A percentile compares a stretch with the other conserved stretches of the same genome.
These are phyloP conservation scores for Peronospora tabacina DNA, from an alignment of 352 stramenopile genomes.

Conservation along the genomic window DNA sequence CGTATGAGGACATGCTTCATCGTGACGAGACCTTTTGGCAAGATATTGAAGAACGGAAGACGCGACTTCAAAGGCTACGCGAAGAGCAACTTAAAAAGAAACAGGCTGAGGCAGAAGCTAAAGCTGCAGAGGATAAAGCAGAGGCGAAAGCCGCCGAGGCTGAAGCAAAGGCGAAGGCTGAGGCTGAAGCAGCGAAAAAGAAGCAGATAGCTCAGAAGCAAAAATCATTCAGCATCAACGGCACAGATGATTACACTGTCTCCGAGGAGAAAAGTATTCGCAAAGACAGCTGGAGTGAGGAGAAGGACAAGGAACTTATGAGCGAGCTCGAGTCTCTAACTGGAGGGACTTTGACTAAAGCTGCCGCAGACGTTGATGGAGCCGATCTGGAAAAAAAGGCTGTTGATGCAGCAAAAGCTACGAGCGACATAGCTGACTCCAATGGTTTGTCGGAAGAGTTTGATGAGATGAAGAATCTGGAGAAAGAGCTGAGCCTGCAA, in stretches of 20 bases:
- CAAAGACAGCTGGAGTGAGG: slow-evolving; percentile 76
- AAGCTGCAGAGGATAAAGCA: slow-evolving; percentile 29
- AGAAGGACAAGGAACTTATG: slow-evolving; percentile 83
- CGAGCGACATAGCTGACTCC: slow-evolving; percentile 27
- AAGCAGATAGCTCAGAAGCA: slow-evolving; percentile 28
- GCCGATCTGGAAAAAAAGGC: slow-evolving; percentile 39
- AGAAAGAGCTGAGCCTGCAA: slow-evolving; percentile 76
- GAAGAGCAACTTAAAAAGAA: slow-evolving; percentile 69
- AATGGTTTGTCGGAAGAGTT: slow-evolving; percentile 59
- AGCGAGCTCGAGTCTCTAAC: slow-evolving; percentile 80
- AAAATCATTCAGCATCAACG: slow-evolving; percentile 72
- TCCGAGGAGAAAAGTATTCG: slow-evolving; percentile 43
- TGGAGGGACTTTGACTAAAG: slow-evolving; percentile 42
- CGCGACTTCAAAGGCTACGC: slow-evolving; percentile 56
- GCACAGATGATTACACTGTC: slow-evolving; percentile 47
- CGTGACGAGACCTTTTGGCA: slow-evolving; percentile 81
- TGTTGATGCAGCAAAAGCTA: slow-evolving; percentile 9
- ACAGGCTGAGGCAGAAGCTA: slow-evolving; percentile 45
- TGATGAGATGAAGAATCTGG: slow-evolving; percentile 75
- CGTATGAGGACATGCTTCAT: slow-evolving; percentile 85
- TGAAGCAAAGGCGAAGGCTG: slow-evolving; percentile 25
- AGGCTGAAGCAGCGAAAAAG: slow-evolving; percentile 24
- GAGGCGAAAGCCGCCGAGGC: slow-evolving; percentile 30
- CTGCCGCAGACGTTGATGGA: slow-evolving; percentile 23
- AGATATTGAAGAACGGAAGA: slow-evolving; percentile 78